Evolutionary conservation across 2,329 filamentous ascomycete genomes (phyloP), one percentile per base, ranked within the genome.

Genomic region (Pseudogymnoascus pannorum): DNA sequence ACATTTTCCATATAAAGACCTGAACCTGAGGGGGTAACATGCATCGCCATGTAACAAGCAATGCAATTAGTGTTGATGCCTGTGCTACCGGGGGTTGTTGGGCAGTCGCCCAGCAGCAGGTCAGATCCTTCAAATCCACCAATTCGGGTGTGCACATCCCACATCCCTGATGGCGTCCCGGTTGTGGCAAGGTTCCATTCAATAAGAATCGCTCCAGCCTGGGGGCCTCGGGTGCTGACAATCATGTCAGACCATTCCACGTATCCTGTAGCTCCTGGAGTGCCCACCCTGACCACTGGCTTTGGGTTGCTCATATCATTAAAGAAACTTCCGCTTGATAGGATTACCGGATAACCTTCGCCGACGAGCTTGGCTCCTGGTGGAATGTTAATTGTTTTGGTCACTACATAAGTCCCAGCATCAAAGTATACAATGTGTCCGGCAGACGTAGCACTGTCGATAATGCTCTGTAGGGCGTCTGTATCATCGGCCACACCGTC

Each of bases 191-290:
- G 74, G 68, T 89, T 89, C 79, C 83, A 88, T 66, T 89, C 77
- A 60, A 89, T 80, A 5, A 89, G 73, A 2, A 87, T 77, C 0
- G 85, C 86, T 12, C 87, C 87, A 1, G 81, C 77, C 20, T 81
- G 78, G 7, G 80, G 76, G 2, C 85, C 86, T 64, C 79, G 75
- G 0, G 82, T 85, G 61, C 79, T 81, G 18, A 90, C 75, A 33
- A 89, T 79, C 69, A 87, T 79, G 63, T 87, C 84, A 1, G 79
- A 81, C 75, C 83, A 82, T 69, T 89, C 85, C 4, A 89, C 76
- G 1, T 71, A 74, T 4, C 87, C 87, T 1, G 71, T 72, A 11
- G 87, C 78, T 2, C 84, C 84, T 0, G 74, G 62, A 2, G 75
- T 72, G 11, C 83, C 84, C 3, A 87, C 75, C 66, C 75, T 72